Percentiles rank a stretch among this genome's conserved stretches.
Evolutionary conservation across 1,139 yeast species (phyloP).

Genomic region (Blastobotrys proliferans): DNA sequence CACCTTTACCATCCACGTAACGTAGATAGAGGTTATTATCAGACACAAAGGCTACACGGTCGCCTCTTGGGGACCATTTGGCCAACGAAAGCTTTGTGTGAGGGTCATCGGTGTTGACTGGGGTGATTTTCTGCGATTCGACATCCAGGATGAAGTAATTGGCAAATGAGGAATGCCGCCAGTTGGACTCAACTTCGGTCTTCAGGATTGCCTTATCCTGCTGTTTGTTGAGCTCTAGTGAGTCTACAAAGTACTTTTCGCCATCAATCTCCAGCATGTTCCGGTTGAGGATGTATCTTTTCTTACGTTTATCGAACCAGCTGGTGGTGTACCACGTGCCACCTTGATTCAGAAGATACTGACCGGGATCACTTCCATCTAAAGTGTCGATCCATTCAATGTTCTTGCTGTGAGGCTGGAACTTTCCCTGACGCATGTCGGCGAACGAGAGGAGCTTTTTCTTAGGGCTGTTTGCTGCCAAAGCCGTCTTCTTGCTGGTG

Average conservation of each 20-base stretch:
- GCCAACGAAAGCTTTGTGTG: conserved; percentile 46
- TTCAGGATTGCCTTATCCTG: conserved; percentile 47
- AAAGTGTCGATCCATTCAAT: conserved; percentile 27
- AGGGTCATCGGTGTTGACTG: conserved; percentile 37
- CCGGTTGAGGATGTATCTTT: conserved; percentile 20
- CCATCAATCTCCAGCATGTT: conserved; percentile 21
- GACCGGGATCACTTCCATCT: conserved; percentile 26
- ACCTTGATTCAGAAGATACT: conserved; percentile 23
- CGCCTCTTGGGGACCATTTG: conserved; percentile 71
- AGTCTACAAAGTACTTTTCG: conserved; percentile 19
- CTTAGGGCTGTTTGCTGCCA: background rate
- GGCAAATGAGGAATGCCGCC: conserved; percentile 74
- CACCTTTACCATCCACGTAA: conserved; percentile 29
- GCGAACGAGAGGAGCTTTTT: conserved; percentile 19
- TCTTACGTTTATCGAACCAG: conserved; percentile 27
- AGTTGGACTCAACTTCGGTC: conserved; percentile 52
- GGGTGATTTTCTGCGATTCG: conserved; percentile 37
- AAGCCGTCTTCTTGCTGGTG: background rate
- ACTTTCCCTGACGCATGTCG: conserved; percentile 30
- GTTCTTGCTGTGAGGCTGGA: conserved; percentile 19
- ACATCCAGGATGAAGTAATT: conserved; percentile 61
- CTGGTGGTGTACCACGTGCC: conserved; percentile 19
- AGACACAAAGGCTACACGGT: conserved; percentile 60
- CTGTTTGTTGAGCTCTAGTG: conserved; percentile 34
- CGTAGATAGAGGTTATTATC: conserved; percentile 60